These are phyloP conservation scores for Uromyces viciae-fabae DNA, from an alignment of 1,284 basidiomycete species.

Conservation along the genomic window DNA sequence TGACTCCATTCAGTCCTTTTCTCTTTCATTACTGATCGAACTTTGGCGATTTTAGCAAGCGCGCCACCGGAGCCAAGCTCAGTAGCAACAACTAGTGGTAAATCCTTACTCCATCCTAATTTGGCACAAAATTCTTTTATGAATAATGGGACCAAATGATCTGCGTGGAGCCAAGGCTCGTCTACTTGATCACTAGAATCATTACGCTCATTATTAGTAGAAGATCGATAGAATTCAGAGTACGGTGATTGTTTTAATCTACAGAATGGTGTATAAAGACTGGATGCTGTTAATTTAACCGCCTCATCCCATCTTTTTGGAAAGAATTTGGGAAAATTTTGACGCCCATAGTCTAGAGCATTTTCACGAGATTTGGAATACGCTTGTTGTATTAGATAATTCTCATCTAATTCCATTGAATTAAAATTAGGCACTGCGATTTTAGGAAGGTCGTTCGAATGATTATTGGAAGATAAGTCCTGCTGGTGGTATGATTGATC, in stretches of 20 bases:
- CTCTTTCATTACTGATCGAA: slow-evolving; percentile 83
- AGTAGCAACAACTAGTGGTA: slow-evolving; percentile 77
- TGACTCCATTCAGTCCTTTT: slow-evolving; percentile 85
- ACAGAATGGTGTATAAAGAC: slow-evolving; percentile 67
- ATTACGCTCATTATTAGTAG: slow-evolving; percentile 60
- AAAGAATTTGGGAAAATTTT: slow-evolving; percentile 67
- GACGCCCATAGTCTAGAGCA: slow-evolving; percentile 72
- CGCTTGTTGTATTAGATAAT: neutral
- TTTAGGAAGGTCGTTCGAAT: neutral
- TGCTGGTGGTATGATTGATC: slow-evolving; percentile 6
- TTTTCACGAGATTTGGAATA: slow-evolving; percentile 31
- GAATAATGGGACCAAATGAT: slow-evolving; percentile 74
- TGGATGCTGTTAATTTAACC: slow-evolving; percentile 69
- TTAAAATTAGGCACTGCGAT: slow-evolving; percentile 44
- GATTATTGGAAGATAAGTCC: neutral
- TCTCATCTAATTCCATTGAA: neutral
- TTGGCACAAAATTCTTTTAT: slow-evolving; percentile 82
- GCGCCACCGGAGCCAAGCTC: slow-evolving; percentile 88
- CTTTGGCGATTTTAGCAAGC: slow-evolving; percentile 82
- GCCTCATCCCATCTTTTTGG: slow-evolving; percentile 66
- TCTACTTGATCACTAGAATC: neutral
- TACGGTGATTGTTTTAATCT: slow-evolving; percentile 69
- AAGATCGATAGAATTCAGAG: slow-evolving; percentile 60
- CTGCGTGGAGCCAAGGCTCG: slow-evolving; percentile 59
- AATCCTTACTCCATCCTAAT: slow-evolving; percentile 78